Percentiles rank a stretch among this genome's conserved stretches.
These are phyloP conservation scores for Ammopiptanthus mongolicus DNA, from an alignment of 306 rosid genomes.

Conservation along the genomic window DNA sequence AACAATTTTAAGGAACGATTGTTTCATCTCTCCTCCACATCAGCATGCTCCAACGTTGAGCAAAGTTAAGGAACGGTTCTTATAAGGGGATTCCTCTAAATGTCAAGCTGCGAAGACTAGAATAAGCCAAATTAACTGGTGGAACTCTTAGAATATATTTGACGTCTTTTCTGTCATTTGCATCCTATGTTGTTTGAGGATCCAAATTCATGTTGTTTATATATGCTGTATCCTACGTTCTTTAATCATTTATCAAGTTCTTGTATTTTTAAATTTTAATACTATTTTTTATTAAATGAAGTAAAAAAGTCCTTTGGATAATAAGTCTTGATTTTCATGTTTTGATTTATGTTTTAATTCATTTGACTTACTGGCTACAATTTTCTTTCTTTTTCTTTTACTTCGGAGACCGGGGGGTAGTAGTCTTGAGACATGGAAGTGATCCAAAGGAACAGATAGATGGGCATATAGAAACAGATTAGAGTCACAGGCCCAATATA, in stretches of 20 bases:
- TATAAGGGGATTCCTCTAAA: constrained; percentile 56
- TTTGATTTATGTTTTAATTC: neutral
- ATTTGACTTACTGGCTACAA: neutral
- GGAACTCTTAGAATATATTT: neutral
- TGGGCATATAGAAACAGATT: neutral
- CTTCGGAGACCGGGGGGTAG: too few species aligned
- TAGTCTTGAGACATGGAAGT: neutral
- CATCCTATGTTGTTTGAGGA: neutral
- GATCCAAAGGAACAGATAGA: neutral
- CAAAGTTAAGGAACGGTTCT: too few species aligned
- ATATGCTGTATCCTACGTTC: neutral
- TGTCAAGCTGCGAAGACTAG: constrained; percentile 56
- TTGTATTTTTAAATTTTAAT: neutral
- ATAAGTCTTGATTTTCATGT: neutral
- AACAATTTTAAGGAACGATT: too few species aligned
- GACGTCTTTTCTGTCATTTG: neutral
- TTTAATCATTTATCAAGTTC: neutral
- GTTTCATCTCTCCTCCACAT: too few species aligned
- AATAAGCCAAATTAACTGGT: constrained; percentile 13
- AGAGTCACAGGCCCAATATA: neutral
- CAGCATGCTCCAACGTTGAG: too few species aligned
- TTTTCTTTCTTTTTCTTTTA: neutral
- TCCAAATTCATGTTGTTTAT: neutral
- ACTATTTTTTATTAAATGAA: neutral
- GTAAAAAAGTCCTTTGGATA: neutral